phyloP scores from a whole-genome alignment of 176 grass and related monocot species.

The Rhynchospora tenuis region DNA sequence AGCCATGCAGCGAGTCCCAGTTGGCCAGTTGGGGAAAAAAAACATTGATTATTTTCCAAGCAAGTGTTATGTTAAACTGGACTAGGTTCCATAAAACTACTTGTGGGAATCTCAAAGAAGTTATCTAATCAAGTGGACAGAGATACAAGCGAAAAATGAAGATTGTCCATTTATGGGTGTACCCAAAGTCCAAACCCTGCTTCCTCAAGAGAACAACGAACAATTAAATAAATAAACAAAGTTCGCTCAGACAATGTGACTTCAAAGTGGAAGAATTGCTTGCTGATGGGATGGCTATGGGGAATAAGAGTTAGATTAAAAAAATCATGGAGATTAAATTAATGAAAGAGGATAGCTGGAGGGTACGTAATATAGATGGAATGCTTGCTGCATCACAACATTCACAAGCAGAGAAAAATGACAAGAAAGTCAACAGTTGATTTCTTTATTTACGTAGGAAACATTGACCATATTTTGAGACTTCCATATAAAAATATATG shows the following conservation, averaged over 20 bases:
- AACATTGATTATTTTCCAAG: too few species aligned
- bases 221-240: constrained; percentile 4
- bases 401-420: background rate
- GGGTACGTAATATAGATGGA: background rate
- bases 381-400: background rate
- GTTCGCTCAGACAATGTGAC: background rate
- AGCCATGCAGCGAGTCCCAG: too few species aligned
- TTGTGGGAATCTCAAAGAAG: too few species aligned
- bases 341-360: background rate
- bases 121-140: too few species aligned
- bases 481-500: background rate
- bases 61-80: too few species aligned
- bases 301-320: background rate
- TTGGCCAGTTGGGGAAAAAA: too few species aligned
- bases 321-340: constrained; percentile 1
- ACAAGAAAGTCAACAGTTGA: constrained; percentile 17
- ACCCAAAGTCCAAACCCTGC: too few species aligned
- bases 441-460: background rate
- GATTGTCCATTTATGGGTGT: too few species aligned
- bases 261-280: constrained; percentile 10
- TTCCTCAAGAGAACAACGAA: background rate
- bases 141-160: too few species aligned
- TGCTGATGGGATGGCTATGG: background rate
- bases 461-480: background rate
- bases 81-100: too few species aligned